Conservation (phyloP, 2,329 filamentous ascomycete species). For the Diaporthe batatas region DNA sequence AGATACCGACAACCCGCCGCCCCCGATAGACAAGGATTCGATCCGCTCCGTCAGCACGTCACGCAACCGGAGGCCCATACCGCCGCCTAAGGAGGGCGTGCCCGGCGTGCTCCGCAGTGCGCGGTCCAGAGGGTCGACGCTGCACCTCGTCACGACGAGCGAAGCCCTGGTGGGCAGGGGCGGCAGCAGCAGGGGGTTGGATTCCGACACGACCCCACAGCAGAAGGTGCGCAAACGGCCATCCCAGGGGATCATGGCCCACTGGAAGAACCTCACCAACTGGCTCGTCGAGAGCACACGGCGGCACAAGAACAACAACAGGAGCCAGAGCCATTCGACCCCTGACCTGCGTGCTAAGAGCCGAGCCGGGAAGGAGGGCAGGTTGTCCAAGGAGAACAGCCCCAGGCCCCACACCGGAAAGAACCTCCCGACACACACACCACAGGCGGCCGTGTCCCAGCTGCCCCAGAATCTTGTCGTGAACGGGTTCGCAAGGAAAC, state of each 20-base stretch:
- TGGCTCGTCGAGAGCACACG: slow-evolving; percentile 73
- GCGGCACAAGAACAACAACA: slow-evolving; percentile 62
- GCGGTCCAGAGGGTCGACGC: slow-evolving; percentile 83
- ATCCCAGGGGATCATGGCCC: slow-evolving; percentile 69
- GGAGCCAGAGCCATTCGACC: slow-evolving; percentile 68
- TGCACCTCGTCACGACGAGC: slow-evolving; percentile 83
- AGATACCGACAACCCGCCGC: slow-evolving; percentile 69
- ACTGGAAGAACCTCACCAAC: slow-evolving; percentile 75
- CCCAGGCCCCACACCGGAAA: slow-evolving; percentile 73
- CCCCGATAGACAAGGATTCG: slow-evolving; percentile 83
- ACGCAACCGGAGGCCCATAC: slow-evolving; percentile 78
- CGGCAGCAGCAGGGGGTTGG: slow-evolving; percentile 47
- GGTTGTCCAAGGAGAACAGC: slow-evolving; percentile 64
- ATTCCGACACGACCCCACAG: slow-evolving; percentile 47
- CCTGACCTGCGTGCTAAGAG: slow-evolving; percentile 69
- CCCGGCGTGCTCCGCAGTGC: slow-evolving; percentile 74
- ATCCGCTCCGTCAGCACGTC: slow-evolving; percentile 83
- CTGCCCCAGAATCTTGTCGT: slow-evolving; percentile 65
- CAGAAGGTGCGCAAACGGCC: slow-evolving; percentile 69
- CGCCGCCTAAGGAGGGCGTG: slow-evolving; percentile 86
- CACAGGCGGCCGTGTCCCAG: slow-evolving; percentile 54
- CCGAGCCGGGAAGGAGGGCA: slow-evolving; percentile 55
- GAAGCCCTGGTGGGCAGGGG: slow-evolving; percentile 60
- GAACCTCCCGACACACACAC: slow-evolving; percentile 59
- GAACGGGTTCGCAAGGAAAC: slow-evolving; percentile 59